Conservation (phyloP, 139 green algal species). For the Raphidocelis subcapitata region DNA sequence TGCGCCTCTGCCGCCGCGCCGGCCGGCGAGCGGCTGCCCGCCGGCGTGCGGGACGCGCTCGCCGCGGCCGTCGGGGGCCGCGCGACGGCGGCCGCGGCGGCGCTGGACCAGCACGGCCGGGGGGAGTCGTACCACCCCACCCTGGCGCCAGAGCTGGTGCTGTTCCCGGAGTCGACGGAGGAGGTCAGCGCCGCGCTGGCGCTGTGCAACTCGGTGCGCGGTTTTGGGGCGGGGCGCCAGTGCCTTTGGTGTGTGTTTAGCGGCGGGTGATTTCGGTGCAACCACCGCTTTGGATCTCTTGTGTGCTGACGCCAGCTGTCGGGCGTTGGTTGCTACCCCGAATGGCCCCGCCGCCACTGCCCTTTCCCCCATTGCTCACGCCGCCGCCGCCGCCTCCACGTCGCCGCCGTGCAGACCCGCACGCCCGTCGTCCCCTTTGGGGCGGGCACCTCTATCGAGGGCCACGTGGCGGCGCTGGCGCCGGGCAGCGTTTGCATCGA, state of each 20-base stretch:
- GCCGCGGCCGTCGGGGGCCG: constrained; percentile 1
- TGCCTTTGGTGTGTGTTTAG: no score
- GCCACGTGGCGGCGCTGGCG: constrained; percentile 53
- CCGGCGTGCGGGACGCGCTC: constrained; percentile 1
- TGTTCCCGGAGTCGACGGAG: constrained; percentile 31
- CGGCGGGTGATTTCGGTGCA: no score
- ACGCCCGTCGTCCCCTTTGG: constrained; percentile 63
- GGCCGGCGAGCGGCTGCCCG: background rate
- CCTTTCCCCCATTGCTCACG: no score
- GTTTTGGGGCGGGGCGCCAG: no score
- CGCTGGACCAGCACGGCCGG: constrained; percentile 45
- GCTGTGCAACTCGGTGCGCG: constrained; percentile 32
- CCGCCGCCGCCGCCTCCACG: no score
- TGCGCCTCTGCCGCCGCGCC: no score
- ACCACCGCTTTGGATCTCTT: no score
- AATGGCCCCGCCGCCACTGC: no score
- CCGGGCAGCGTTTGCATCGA: constrained; percentile 59
- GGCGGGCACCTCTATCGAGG: constrained; percentile 62
- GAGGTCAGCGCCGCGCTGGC: constrained; percentile 46
- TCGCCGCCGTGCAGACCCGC: no score
- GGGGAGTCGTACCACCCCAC: constrained; percentile 46
- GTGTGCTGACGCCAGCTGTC: no score
- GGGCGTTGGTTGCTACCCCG: no score
- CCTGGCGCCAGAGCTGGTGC: constrained; percentile 39
- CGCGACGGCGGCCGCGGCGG: constrained; percentile 4